These are phyloP conservation scores for Nectriaceae sp. DNA, from an alignment of 2,329 filamentous ascomycete species.

Conservation along the genomic window DNA sequence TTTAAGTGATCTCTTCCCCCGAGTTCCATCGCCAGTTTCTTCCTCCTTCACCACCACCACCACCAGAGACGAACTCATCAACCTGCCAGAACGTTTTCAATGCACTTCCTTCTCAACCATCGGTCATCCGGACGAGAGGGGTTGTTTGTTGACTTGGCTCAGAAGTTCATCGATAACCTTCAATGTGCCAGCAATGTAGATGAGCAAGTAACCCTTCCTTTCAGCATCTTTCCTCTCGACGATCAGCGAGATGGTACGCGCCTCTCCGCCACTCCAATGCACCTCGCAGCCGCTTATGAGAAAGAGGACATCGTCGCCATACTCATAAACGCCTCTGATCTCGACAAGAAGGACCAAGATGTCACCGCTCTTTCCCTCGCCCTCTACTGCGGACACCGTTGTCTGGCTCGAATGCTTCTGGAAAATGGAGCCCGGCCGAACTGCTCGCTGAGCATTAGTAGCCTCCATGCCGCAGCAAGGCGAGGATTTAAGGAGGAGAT, in stretches of 20 bases:
- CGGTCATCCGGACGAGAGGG: not conserved
- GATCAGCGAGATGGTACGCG: not conserved
- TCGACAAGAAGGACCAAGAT: not conserved
- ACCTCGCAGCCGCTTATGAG: not conserved
- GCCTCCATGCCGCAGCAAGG: constrained; percentile 1
- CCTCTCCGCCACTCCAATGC: not conserved
- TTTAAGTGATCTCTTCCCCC: no score
- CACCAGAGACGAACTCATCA: no score
- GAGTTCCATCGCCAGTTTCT: no score
- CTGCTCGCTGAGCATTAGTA: no score
- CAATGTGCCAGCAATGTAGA: not conserved
- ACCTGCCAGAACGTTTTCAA: no score
- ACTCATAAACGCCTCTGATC: not conserved
- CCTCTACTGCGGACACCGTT: constrained; percentile 2
- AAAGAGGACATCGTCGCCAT: not conserved
- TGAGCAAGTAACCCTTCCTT: not conserved
- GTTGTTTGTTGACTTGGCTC: not conserved
- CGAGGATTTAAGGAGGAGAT: constrained; percentile 4
- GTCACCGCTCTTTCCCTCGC: not conserved
- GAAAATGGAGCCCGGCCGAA: not conserved
- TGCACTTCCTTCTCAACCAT: no score
- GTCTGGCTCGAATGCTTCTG: not conserved
- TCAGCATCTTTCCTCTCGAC: not conserved
- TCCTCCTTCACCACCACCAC: no score
- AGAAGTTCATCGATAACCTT: constrained; percentile 1